Conservation (phyloP, 306 rosid genomes). For the Pterocarpus santalinus region DNA sequence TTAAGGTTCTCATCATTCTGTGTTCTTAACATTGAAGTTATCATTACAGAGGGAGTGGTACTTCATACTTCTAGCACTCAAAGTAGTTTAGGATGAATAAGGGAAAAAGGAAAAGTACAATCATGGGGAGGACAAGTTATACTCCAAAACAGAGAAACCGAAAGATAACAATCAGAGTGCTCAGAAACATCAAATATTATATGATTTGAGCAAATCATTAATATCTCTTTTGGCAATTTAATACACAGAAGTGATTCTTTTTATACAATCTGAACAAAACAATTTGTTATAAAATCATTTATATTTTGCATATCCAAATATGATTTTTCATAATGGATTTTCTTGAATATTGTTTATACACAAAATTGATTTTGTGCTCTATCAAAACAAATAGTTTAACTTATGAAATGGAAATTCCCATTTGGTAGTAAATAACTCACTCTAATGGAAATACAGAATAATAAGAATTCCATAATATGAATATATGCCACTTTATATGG, state of each 20-base stretch:
- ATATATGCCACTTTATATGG: neutral
- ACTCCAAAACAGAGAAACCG: neutral
- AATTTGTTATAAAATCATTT: no score
- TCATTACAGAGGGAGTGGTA: constrained; percentile 2
- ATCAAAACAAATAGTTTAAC: no score
- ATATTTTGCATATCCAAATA: neutral
- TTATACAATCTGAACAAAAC: neutral
- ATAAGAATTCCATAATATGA: neutral
- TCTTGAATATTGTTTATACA: no score
- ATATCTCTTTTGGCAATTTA: neutral
- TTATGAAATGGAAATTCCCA: neutral
- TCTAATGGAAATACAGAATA: neutral
- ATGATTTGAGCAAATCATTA: no score
- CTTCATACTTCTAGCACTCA: neutral
- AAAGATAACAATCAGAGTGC: neutral
- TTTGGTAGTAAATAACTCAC: neutral
- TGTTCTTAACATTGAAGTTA: constrained; percentile 7
- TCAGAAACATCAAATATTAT: no score
- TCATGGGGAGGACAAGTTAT: neutral
- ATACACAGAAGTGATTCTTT: no score
- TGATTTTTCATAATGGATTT: neutral
- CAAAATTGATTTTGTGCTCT: no score
- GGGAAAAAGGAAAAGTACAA: constrained; percentile 11
- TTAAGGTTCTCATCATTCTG: neutral
- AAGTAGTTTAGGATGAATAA: constrained; percentile 20